phyloP scores from a whole-genome alignment of 2,329 filamentous ascomycete genomes.

The Myriosclerotinia curreyana region DNA sequence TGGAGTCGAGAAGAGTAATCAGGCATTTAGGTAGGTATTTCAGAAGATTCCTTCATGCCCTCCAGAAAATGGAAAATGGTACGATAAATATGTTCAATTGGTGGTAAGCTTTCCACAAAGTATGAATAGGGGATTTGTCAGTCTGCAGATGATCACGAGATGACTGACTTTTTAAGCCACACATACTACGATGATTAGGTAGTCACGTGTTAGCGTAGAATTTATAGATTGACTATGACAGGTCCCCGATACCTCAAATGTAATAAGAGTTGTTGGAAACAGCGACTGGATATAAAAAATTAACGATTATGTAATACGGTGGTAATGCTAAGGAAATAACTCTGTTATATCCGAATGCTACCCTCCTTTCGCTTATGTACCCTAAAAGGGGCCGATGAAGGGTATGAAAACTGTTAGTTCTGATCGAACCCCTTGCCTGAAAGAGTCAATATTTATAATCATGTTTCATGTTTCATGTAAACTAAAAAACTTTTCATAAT shows the following conservation, averaged over 20 bases:
- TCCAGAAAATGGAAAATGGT: neutral
- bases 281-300: neutral
- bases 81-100: neutral
- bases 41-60: neutral
- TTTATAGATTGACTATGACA: neutral
- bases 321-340: neutral
- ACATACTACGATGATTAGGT: neutral
- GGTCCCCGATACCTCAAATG: neutral
- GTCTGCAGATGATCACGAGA: neutral
- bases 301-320: no score
- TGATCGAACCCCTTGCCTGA: neutral
- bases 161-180: neutral
- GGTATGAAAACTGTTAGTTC: neutral
- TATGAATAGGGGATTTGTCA: conserved; percentile 5
- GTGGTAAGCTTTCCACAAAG: neutral
- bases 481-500: neutral
- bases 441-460: neutral
- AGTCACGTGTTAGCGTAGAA: neutral
- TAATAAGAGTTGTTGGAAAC: no score
- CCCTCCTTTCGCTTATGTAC: neutral
- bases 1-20: neutral
- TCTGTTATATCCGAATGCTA: neutral
- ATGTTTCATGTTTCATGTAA: neutral
- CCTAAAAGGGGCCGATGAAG: neutral
- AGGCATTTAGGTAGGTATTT: neutral